These are phyloP conservation scores for Aspergillus felis DNA, from an alignment of 2,329 filamentous ascomycete species.

Conservation along the genomic window DNA sequence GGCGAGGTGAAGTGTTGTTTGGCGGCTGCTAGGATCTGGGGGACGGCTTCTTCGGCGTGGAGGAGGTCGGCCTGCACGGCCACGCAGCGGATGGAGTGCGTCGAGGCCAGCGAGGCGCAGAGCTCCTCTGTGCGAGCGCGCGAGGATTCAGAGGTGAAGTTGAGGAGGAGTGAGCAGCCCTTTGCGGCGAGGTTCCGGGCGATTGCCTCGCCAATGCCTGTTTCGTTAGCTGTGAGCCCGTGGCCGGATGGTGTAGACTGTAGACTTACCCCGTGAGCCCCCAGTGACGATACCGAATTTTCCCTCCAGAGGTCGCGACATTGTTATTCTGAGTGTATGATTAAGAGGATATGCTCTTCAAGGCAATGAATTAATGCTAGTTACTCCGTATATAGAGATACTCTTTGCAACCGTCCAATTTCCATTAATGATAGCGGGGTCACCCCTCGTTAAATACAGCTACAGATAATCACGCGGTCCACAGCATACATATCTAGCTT, in stretches of 20 bases:
- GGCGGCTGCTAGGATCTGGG: slow-evolving; percentile 54
- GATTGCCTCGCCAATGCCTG: slow-evolving; percentile 70
- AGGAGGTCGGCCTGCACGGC: slow-evolving; percentile 69
- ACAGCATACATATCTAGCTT: not conserved
- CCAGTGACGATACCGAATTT: slow-evolving; percentile 78
- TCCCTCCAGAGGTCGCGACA: slow-evolving; percentile 55
- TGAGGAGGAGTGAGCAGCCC: slow-evolving; percentile 65
- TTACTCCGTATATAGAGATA: not conserved
- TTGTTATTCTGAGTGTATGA: slow-evolving; percentile 1
- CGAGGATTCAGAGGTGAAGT: slow-evolving; percentile 66
- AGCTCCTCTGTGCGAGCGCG: slow-evolving; percentile 50
- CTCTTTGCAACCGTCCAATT: not conserved
- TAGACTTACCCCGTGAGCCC: slow-evolving; percentile 64
- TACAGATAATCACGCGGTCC: not conserved
- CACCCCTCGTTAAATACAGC: not conserved
- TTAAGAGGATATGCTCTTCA: not conserved
- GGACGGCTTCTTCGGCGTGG: slow-evolving; percentile 55
- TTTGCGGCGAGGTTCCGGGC: slow-evolving; percentile 69
- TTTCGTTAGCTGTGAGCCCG: slow-evolving; percentile 1
- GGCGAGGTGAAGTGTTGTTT: slow-evolving; percentile 53
- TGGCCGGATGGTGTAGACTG: not conserved
- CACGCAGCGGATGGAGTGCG: slow-evolving; percentile 58
- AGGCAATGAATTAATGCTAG: not conserved
- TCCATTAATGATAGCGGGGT: not conserved
- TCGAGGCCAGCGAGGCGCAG: slow-evolving; percentile 51